Percentiles rank a stretch among this genome's conserved stretches.
Conservation (phyloP, 164 flowering plant species). For the Umbilicus rupestris region DNA sequence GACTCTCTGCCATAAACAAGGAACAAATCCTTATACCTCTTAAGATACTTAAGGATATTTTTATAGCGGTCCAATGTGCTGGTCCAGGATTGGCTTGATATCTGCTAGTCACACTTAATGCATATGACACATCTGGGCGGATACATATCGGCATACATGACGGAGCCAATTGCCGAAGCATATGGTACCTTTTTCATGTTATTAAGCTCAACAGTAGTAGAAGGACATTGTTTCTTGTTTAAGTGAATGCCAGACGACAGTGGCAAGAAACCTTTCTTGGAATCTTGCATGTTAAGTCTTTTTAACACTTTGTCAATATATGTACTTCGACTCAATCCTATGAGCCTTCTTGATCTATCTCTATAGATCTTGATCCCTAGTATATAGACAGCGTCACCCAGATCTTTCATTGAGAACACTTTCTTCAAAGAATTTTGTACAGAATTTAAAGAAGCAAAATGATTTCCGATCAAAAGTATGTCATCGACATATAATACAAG, state of each 20-base stretch:
- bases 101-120: slow-evolving; percentile 2
- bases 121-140: slow-evolving; percentile 1
- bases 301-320: no score
- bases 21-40: no score
- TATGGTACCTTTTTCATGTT: not conserved
- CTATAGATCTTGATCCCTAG: slow-evolving; percentile 9
- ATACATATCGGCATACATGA: not conserved
- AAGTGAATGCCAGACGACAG: no score
- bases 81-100: not conserved
- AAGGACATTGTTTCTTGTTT: no score
- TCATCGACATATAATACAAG: no score
- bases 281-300: no score
- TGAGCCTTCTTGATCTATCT: slow-evolving; percentile 5
- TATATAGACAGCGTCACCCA: slow-evolving; percentile 2
- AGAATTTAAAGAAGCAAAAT: not conserved
- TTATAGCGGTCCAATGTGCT: not conserved
- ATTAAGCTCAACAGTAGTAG: no score
- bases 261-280: no score
- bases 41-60: not conserved
- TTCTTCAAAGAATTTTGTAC: not conserved
- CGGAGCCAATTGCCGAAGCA: not conserved
- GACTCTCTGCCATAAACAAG: no score
- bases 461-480: not conserved
- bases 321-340: slow-evolving; percentile 3
- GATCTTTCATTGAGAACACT: slow-evolving; percentile 9